Percentiles rank a stretch among this genome's conserved stretches.
Evolutionary conservation across 495 filamentous ascomycete species (phyloP).

Genomic region (Trichocladium antarcticum): DNA sequence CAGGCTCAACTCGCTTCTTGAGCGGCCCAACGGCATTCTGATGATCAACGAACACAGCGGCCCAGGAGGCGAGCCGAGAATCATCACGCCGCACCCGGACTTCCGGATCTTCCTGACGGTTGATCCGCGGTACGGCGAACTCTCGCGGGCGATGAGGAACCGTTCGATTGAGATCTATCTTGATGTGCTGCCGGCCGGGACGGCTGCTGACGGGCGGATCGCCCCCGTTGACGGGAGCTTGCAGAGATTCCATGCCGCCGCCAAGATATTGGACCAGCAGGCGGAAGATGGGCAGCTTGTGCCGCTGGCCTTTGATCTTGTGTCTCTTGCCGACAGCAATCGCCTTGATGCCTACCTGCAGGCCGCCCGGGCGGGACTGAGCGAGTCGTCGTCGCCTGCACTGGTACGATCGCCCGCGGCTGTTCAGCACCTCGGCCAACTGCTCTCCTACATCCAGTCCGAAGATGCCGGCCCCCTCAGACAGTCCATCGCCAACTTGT

Average conservation of each 20-base stretch:
- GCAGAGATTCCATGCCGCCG: conserved; percentile 26
- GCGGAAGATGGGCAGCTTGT: conserved; percentile 14
- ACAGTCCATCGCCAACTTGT: conserved; percentile 18
- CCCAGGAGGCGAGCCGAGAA: conserved; percentile 65
- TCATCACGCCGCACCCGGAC: conserved; percentile 70
- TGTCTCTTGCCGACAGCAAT: conserved; percentile 29
- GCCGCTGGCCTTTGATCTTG: conserved; percentile 24
- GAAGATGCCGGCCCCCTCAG: conserved; percentile 21
- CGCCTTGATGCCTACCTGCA: conserved; percentile 23
- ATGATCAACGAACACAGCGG: conserved; percentile 86
- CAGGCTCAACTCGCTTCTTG: conserved; percentile 84
- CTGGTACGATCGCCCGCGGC: conserved; percentile 14
- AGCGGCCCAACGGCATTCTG: conserved; percentile 68
- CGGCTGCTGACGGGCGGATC: conserved; percentile 19
- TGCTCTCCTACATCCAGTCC: conserved; percentile 20
- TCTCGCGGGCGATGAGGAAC: conserved; percentile 95
- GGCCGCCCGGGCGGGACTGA: conserved; percentile 6
- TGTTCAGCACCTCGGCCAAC: conserved; percentile 7
- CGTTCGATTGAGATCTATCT: conserved; percentile 84
- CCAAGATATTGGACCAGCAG: conserved; percentile 9
- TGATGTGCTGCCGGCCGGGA: conserved; percentile 23
- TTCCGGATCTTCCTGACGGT: conserved; percentile 93
- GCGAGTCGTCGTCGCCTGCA: conserved; percentile 1
- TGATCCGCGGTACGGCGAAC: conserved; percentile 84
- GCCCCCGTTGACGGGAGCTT: conserved; percentile 35